phyloP scores from a whole-genome alignment of 2,329 filamentous ascomycete genomes.

The Botryotinia narcissicola region DNA sequence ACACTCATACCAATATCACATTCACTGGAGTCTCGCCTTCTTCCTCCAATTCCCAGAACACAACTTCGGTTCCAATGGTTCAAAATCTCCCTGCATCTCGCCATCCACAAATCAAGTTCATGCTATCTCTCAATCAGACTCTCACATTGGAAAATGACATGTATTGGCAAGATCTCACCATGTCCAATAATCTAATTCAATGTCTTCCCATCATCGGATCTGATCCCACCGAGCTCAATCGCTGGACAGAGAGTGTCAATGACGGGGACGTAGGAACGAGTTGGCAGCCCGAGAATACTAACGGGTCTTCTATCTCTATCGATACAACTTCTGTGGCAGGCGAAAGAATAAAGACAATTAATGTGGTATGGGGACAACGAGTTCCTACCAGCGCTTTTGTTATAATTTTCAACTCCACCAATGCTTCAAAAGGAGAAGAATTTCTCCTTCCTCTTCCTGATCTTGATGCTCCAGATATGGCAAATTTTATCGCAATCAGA shows the following conservation, averaged over 20 bases:
- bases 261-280: slow-evolving; percentile 63
- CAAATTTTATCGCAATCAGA: not conserved
- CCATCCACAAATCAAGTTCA: slow-evolving; percentile 38
- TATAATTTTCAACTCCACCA: not conserved
- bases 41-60: slow-evolving; percentile 33
- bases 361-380: slow-evolving; percentile 3
- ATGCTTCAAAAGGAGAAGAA: not conserved
- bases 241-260: slow-evolving; percentile 61
- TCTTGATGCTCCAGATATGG: not conserved
- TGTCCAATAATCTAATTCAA: slow-evolving; percentile 57
- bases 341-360: not conserved
- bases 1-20: slow-evolving; percentile 54
- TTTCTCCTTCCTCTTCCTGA: not conserved
- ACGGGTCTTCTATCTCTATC: not conserved
- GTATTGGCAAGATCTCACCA: slow-evolving; percentile 47
- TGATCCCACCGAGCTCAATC: slow-evolving; percentile 51
- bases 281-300: slow-evolving; percentile 53
- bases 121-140: slow-evolving; percentile 46
- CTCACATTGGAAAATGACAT: slow-evolving; percentile 55
- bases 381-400: not conserved
- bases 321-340: not conserved
- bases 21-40: slow-evolving; percentile 40
- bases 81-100: slow-evolving; percentile 44
- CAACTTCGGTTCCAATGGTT: slow-evolving; percentile 43
- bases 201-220: slow-evolving; percentile 51